These are phyloP conservation scores for Rhodotorula kratochvilovae DNA, from an alignment of 768 basidiomycete species.

Conservation along the genomic window DNA sequence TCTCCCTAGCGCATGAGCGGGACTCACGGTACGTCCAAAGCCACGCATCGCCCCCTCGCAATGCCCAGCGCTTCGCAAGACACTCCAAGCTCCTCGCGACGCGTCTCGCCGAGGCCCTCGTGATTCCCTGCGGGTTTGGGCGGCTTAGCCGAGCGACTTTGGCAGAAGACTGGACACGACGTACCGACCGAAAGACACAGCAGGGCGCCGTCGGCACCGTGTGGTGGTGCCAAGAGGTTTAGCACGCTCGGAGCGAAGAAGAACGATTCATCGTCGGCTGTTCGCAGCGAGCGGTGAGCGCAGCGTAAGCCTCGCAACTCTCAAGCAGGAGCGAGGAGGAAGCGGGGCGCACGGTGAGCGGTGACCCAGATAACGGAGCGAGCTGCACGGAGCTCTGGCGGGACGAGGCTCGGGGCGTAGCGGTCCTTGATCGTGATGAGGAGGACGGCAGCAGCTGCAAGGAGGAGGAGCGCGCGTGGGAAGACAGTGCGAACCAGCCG, in stretches of 20 bases:
- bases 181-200: slow-evolving; percentile 39
- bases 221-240: not conserved
- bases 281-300: not conserved
- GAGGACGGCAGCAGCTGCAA: not conserved
- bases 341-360: slow-evolving; percentile 39
- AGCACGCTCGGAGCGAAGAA: slow-evolving; percentile 42
- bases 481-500: not conserved
- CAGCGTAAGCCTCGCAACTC: not conserved
- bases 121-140: slow-evolving; percentile 44
- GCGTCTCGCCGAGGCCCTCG: slow-evolving; percentile 45
- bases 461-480: not conserved
- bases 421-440: not conserved
- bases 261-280: slow-evolving; percentile 45
- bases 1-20: not conserved
- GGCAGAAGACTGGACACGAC: not conserved
- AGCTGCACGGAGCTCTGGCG: not conserved
- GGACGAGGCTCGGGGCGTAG: not conserved
- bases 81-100: slow-evolving; percentile 44
- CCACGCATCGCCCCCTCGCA: slow-evolving; percentile 36
- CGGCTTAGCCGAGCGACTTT: not conserved
- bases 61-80: slow-evolving; percentile 47
- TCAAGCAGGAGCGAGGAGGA: not conserved
- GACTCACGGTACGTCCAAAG: slow-evolving; percentile 46
- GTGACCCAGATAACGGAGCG: slow-evolving; percentile 39
- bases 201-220: slow-evolving; percentile 1